These are phyloP conservation scores for Nicotiana obtusifolia DNA, from an alignment of 257 asterid species.

Conservation along the genomic window DNA sequence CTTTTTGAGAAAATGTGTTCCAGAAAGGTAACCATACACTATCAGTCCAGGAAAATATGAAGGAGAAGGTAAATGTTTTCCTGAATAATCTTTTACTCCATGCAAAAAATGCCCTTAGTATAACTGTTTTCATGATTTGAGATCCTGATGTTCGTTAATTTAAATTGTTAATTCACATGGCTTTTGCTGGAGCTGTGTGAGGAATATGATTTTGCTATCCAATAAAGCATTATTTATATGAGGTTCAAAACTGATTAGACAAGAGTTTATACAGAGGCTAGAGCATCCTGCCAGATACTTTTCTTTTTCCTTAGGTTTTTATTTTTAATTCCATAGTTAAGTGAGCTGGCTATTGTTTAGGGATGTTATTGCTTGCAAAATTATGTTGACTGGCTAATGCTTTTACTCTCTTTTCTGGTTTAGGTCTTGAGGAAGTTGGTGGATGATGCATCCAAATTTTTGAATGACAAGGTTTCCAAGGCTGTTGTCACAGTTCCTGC, in stretches of 20 bases:
- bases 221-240: neutral
- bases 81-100: neutral
- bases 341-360: neutral
- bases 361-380: neutral
- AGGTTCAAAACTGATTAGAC: neutral
- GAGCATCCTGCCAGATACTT: neutral
- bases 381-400: neutral
- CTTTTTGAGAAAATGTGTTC: neutral
- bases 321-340: neutral
- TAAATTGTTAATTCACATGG: neutral
- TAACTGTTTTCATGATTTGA: neutral
- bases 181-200: neutral
- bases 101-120: too few species aligned
- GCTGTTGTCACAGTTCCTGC: slow-evolving; percentile 97
- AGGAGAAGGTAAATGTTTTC: neutral
- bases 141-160: neutral
- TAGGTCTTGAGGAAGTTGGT: slow-evolving; percentile 91
- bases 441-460: slow-evolving; percentile 91
- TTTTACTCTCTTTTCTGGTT: slow-evolving; percentile 5
- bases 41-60: neutral
- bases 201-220: neutral
- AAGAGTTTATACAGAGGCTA: neutral
- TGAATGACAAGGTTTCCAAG: slow-evolving; percentile 85
- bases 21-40: neutral
- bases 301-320: neutral